Conservation (phyloP, 116 monocot genomes). For the Zostera marina region DNA sequence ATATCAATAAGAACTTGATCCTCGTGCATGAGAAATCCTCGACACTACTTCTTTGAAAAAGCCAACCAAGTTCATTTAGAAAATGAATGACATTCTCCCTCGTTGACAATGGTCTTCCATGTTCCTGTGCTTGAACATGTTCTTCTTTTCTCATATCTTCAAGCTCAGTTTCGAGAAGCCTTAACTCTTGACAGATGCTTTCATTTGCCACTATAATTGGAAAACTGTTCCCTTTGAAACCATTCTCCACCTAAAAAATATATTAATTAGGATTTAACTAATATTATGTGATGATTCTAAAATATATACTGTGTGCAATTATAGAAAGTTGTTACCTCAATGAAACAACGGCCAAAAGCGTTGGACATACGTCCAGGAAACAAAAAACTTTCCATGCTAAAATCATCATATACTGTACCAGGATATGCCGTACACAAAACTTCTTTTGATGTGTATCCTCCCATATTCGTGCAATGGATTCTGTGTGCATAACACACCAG, state of each 20-base stretch:
- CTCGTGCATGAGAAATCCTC: slow-evolving; percentile 39
- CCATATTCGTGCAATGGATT: slow-evolving; percentile 74
- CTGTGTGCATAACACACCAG: slow-evolving; percentile 19
- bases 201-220: slow-evolving; percentile 74
- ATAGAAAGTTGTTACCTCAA: slow-evolving; percentile 38
- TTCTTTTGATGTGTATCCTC: slow-evolving; percentile 75
- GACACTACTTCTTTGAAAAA: slow-evolving; percentile 48
- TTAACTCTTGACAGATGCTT: slow-evolving; percentile 65
- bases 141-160: slow-evolving; percentile 25
- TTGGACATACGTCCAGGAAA: slow-evolving; percentile 38
- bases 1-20: slow-evolving; percentile 64
- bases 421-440: slow-evolving; percentile 50
- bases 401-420: slow-evolving; percentile 66
- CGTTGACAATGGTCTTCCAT: slow-evolving; percentile 21
- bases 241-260: slow-evolving; percentile 65
- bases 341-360: slow-evolving; percentile 62
- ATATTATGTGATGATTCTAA: too few species aligned
- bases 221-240: slow-evolving; percentile 89
- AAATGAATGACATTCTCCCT: slow-evolving; percentile 63
- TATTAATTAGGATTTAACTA: neutral
- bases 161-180: slow-evolving; percentile 59
- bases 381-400: slow-evolving; percentile 49
- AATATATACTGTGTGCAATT: too few species aligned
- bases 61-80: slow-evolving; percentile 91
- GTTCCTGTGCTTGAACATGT: slow-evolving; percentile 22